phyloP scores from a whole-genome alignment of 2,329 filamentous ascomycete species.

The Didymella pomorum region DNA sequence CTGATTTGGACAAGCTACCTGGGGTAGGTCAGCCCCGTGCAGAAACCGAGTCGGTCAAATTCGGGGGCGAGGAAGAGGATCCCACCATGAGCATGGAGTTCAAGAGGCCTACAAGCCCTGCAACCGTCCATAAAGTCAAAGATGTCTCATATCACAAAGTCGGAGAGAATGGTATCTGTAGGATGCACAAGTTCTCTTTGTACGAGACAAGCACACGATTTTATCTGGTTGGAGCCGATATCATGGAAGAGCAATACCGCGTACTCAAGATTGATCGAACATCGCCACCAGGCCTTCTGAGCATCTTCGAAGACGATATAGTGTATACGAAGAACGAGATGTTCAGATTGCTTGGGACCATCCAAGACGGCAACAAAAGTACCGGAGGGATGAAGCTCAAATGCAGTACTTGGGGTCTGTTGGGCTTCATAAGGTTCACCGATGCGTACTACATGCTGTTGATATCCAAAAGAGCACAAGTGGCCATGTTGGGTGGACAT shows the following conservation, averaged over 20 bases:
- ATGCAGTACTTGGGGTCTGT: slow-evolving; percentile 89
- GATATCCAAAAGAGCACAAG: slow-evolving; percentile 94
- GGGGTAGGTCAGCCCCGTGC: slow-evolving; percentile 36
- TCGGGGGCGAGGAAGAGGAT: slow-evolving; percentile 54
- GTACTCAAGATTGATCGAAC: slow-evolving; percentile 96
- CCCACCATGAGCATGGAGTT: slow-evolving; percentile 51
- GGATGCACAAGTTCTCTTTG: slow-evolving; percentile 95
- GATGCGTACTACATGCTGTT: slow-evolving; percentile 97
- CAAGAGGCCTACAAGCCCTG: slow-evolving; percentile 51
- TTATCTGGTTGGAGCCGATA: slow-evolving; percentile 92
- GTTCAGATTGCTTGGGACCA: slow-evolving; percentile 89
- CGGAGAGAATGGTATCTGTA: slow-evolving; percentile 54
- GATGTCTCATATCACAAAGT: slow-evolving; percentile 53
- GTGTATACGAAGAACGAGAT: slow-evolving; percentile 93
- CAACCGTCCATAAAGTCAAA: slow-evolving; percentile 49
- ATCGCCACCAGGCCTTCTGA: slow-evolving; percentile 78
- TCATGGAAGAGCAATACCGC: slow-evolving; percentile 86
- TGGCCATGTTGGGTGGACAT: slow-evolving; percentile 94
- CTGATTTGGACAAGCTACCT: slow-evolving; percentile 43
- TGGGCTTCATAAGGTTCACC: slow-evolving; percentile 96
- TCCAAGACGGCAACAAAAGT: slow-evolving; percentile 92
- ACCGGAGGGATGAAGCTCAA: slow-evolving; percentile 89
- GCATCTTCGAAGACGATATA: slow-evolving; percentile 91
- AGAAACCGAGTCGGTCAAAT: slow-evolving; percentile 44
- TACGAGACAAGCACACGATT: slow-evolving; percentile 95